Evolutionary conservation across 345 rosid genomes (phyloP), one percentile per base, ranked within the genome.

Genomic region (Excoecaria agallocha): DNA sequence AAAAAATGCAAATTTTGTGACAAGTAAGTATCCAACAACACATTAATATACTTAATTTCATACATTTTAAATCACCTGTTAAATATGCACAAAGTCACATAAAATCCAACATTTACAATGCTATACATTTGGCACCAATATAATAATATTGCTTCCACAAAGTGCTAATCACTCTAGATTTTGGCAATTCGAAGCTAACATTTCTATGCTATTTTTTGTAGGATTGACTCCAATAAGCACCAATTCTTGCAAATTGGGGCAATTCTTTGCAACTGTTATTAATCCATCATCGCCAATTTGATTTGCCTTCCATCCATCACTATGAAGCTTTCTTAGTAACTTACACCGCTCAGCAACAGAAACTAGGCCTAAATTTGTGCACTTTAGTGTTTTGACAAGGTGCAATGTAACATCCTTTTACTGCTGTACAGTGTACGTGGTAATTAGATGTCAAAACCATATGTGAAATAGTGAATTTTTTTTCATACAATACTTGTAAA

Each of bases 121-220:
- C 91, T 22, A 82, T 37, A 66, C 91, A 90, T 85, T 89, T 90
- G 3, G 82, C 82, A 8, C 91, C 91, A 73, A 92, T 87, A 69
- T 92, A 87, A 91, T 88, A 4, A 89, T 88, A 11, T 89, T 93
- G 57, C 90, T 89, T 12, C 93, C 91, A 66, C 91, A 92, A 75
- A 92, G 80, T 5, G 93, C 93, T 71, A 90, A 78, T 12, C 96
- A 78, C 81, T 92, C 92, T 19, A 92, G 77, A 56, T 84, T 89
- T 64, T 37, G 87, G 70, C 93, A 90, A 79, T 87, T 92, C 0
- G 89, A 76, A 5, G 88, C 93, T 50, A 92, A 41, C 80, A 79
- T 68, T 69, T 85, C 89, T 69, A 92, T 68, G 70, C 92, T 90
- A 46, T 68, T 35, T 43, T 84, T 83, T 7, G 97, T 90, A 12